Percentiles rank a stretch among this genome's conserved stretches.
These are phyloP conservation scores for Crithidia mellificae DNA, from an alignment of 208 protist species.

Conservation along the genomic window DNA sequence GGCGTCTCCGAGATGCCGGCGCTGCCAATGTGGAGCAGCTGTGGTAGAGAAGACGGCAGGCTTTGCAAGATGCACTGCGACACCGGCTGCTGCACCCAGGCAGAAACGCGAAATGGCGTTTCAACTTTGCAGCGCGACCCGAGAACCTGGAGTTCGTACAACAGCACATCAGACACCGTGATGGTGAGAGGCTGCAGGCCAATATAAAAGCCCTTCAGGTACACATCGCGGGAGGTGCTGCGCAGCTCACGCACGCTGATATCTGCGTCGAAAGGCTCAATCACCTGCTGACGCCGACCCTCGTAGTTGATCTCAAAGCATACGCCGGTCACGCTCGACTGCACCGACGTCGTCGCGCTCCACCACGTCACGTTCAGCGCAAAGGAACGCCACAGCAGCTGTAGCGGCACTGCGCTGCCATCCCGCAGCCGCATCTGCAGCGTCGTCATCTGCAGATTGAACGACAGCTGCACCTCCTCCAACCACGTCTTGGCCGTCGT, in stretches of 20 bases:
- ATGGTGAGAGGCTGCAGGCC: slow-evolving; percentile 48
- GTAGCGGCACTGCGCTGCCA: slow-evolving; percentile 21
- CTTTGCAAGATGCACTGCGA: slow-evolving; percentile 3
- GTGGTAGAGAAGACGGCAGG: slow-evolving; percentile 20
- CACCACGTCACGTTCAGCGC: slow-evolving; percentile 35
- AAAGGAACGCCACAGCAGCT: slow-evolving; percentile 29
- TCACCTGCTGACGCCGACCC: slow-evolving; percentile 30
- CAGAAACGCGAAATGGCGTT: not conserved
- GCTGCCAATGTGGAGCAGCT: slow-evolving; percentile 32
- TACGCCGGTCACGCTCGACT: slow-evolving; percentile 49
- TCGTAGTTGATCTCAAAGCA: slow-evolving; percentile 45
- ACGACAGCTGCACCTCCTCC: slow-evolving; percentile 34
- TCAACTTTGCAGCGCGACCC: slow-evolving; percentile 18
- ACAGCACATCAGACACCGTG: slow-evolving; percentile 56
- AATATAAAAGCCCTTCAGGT: slow-evolving; percentile 34
- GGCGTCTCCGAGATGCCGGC: slow-evolving; percentile 39
- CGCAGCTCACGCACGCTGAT: slow-evolving; percentile 47
- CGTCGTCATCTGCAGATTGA: slow-evolving; percentile 27
- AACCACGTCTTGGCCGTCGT: slow-evolving; percentile 15
- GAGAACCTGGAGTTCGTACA: slow-evolving; percentile 55
- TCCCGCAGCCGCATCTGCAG: slow-evolving; percentile 35
- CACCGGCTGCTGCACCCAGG: slow-evolving; percentile 8
- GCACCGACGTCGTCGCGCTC: slow-evolving; percentile 34
- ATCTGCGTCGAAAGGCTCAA: slow-evolving; percentile 52
- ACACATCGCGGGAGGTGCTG: slow-evolving; percentile 22